Evolutionary conservation across 257 asterid species (phyloP).

Genomic region (Gynochthodes officinalis): DNA sequence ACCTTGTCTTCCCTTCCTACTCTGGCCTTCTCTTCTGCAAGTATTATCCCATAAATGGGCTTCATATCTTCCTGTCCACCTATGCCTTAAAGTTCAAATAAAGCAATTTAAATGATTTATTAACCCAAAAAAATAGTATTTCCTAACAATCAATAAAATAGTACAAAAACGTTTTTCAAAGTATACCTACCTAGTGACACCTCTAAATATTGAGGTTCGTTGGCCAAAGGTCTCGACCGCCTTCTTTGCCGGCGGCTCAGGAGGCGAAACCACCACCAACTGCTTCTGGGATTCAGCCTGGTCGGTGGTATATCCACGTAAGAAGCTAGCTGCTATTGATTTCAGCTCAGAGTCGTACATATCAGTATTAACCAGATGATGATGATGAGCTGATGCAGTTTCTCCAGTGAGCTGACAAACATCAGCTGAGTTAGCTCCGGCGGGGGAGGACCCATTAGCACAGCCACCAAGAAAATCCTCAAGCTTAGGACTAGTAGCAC

Average conservation of each 20-base stretch:
- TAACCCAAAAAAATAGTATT: too few relatives aligned
- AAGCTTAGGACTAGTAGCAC: constrained; percentile 45
- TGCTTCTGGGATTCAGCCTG: constrained; percentile 27
- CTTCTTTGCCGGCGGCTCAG: constrained; percentile 52
- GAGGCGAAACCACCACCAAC: constrained; percentile 28
- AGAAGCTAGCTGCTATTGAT: constrained; percentile 51
- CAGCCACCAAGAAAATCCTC: constrained; percentile 66
- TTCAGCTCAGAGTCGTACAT: constrained; percentile 62
- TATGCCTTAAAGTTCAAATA: constrained; percentile 39
- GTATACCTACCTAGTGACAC: constrained; percentile 57
- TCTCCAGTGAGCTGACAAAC: constrained; percentile 26
- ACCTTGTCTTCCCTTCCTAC: constrained; percentile 97
- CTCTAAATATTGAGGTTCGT: constrained; percentile 77
- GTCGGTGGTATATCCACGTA: constrained; percentile 44
- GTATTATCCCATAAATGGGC: constrained; percentile 92
- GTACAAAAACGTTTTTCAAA: not conserved
- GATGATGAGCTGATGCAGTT: constrained; percentile 8
- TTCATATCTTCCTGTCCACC: constrained; percentile 91
- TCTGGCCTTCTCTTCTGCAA: constrained; percentile 94
- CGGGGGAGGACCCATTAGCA: constrained; percentile 18
- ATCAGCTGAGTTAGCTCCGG: constrained; percentile 8
- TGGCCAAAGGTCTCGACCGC: constrained; percentile 67
- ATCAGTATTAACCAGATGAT: constrained; percentile 15
- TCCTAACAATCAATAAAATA: not conserved
- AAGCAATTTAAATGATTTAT: not conserved